Evolutionary conservation across 2,329 filamentous ascomycete genomes (phyloP).

Genomic region (Penicillium vulpinum): DNA sequence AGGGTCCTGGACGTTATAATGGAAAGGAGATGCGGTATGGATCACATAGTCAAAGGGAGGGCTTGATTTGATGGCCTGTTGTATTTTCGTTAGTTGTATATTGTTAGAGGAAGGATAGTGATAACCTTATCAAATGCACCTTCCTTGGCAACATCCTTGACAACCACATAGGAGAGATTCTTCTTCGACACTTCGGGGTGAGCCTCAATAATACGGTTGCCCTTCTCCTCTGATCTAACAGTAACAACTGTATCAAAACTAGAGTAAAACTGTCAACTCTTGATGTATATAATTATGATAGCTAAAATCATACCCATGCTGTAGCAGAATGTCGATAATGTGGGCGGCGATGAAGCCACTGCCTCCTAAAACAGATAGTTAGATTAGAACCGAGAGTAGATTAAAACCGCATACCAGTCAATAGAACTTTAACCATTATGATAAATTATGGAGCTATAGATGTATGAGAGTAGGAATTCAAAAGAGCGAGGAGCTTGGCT

Average conservation of each 20-base stretch:
- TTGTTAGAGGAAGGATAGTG: background rate
- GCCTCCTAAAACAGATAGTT: constrained; percentile 47
- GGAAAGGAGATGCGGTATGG: constrained; percentile 74
- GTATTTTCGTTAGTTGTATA: constrained; percentile 6
- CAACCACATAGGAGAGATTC: constrained; percentile 64
- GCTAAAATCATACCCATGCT: constrained; percentile 46
- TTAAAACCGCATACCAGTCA: constrained; percentile 33
- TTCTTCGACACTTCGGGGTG: constrained; percentile 54
- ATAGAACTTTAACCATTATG: constrained; percentile 43
- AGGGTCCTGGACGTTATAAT: constrained; percentile 68
- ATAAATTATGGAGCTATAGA: background rate
- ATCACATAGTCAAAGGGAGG: constrained; percentile 71
- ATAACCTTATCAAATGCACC: constrained; percentile 65
- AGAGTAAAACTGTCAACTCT: constrained; percentile 6
- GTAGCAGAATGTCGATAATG: constrained; percentile 60
- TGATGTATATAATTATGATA: background rate
- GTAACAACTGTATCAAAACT: constrained; percentile 64
- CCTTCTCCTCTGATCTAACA: constrained; percentile 62
- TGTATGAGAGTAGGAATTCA: background rate
- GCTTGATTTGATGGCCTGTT: constrained; percentile 56
- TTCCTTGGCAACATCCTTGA: constrained; percentile 69
- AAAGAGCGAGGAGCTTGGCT: constrained; percentile 8
- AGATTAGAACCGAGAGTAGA: constrained; percentile 35
- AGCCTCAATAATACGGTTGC: constrained; percentile 58
- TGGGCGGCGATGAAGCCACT: constrained; percentile 67